These are phyloP conservation scores for Phytopythium oedochilum DNA, from an alignment of 352 stramenopile species.

Conservation along the genomic window DNA sequence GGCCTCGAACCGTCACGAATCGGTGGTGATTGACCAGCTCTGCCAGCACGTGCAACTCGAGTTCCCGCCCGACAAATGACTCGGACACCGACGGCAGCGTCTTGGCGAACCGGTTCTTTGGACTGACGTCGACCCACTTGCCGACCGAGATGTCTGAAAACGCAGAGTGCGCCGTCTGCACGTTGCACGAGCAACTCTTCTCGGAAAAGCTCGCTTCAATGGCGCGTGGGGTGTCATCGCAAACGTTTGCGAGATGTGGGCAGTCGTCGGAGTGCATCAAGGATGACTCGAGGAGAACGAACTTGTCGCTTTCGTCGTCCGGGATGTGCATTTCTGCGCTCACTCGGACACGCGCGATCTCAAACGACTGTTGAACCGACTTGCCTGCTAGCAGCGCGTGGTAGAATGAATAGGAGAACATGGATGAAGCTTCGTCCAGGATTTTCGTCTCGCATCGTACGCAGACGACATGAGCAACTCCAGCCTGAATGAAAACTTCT, in stretches of 20 bases:
- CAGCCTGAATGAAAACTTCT: slow-evolving; percentile 73
- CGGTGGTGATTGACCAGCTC: slow-evolving; percentile 50
- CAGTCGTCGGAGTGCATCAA: slow-evolving; percentile 50
- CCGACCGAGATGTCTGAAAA: slow-evolving; percentile 69
- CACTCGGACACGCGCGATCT: slow-evolving; percentile 66
- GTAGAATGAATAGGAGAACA: slow-evolving; percentile 81
- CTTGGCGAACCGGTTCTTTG: slow-evolving; percentile 62
- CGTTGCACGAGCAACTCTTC: slow-evolving; percentile 51
- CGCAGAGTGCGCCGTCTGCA: slow-evolving; percentile 47
- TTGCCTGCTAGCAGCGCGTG: slow-evolving; percentile 68
- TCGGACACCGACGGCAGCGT: slow-evolving; percentile 60
- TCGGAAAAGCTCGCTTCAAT: slow-evolving; percentile 49
- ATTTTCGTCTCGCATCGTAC: slow-evolving; percentile 63
- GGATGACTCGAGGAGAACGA: slow-evolving; percentile 69
- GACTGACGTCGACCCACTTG: slow-evolving; percentile 73
- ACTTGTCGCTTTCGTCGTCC: slow-evolving; percentile 65
- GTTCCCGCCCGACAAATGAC: slow-evolving; percentile 70
- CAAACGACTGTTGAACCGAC: slow-evolving; percentile 70
- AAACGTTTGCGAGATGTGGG: slow-evolving; percentile 21
- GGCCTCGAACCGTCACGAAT: slow-evolving; percentile 67
- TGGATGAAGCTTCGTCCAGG: slow-evolving; percentile 64
- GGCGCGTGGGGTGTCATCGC: slow-evolving; percentile 16
- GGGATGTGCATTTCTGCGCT: slow-evolving; percentile 64
- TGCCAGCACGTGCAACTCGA: slow-evolving; percentile 67
- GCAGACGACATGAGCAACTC: slow-evolving; percentile 74